Percentiles rank a stretch among this genome's conserved stretches.
These are phyloP conservation scores for Aspergillus quadricinctus DNA, from an alignment of 2,329 filamentous ascomycete genomes.

Conservation along the genomic window DNA sequence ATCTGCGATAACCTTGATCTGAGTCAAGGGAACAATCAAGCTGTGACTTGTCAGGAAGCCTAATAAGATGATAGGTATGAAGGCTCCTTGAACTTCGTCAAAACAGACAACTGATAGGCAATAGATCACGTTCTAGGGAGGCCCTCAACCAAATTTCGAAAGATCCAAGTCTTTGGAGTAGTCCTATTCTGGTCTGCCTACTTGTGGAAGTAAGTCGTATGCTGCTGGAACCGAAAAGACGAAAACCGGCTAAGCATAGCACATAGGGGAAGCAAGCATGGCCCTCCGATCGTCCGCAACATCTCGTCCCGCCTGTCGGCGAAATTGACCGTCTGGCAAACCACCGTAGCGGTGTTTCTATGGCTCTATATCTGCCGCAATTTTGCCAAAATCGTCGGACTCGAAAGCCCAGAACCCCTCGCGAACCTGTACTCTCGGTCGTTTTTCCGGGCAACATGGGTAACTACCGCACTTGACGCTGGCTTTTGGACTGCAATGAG, in stretches of 20 bases:
- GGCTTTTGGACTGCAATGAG: constrained; percentile 99
- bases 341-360: constrained; percentile 77
- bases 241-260: neutral
- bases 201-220: constrained; percentile 60
- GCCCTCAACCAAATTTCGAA: constrained; percentile 84
- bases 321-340: constrained; percentile 82
- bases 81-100: neutral
- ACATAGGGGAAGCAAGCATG: constrained; percentile 74
- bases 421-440: constrained; percentile 88
- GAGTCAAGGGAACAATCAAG: neutral
- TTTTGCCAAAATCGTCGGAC: constrained; percentile 84
- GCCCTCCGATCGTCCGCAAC: constrained; percentile 50
- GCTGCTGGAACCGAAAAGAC: neutral
- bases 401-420: constrained; percentile 89
- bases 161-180: constrained; percentile 87
- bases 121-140: constrained; percentile 85
- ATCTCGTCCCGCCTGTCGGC: constrained; percentile 68
- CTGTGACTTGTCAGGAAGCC: neutral
- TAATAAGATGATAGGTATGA: constrained; percentile 31
- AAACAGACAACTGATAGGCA: constrained; percentile 4
- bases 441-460: constrained; percentile 96
- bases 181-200: constrained; percentile 89
- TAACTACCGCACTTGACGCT: constrained; percentile 88
- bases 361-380: constrained; percentile 90
- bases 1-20: neutral